Conservation (phyloP, 305 asterid species). For the Solanum chacoense region DNA sequence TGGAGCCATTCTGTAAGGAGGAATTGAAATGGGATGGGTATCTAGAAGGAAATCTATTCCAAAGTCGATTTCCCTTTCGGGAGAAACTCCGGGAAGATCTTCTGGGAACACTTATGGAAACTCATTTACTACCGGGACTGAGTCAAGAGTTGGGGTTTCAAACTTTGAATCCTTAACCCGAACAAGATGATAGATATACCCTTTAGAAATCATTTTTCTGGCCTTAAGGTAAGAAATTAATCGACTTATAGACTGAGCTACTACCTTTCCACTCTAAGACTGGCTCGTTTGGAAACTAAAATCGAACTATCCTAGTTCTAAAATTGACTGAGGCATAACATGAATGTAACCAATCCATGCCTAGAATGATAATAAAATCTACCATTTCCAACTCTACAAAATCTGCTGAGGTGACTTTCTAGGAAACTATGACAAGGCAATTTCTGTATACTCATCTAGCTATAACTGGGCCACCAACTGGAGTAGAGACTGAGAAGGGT, state of each 20-base stretch:
- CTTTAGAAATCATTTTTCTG: background rate
- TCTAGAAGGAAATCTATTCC: background rate
- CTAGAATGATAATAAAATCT: background rate
- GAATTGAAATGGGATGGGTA: background rate
- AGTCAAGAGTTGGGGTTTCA: background rate
- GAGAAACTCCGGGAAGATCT: background rate
- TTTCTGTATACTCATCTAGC: background rate
- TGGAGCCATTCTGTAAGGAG: background rate
- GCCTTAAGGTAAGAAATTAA: background rate
- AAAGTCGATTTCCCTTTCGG: background rate
- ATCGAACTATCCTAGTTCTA: background rate
- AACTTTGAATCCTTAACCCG: background rate
- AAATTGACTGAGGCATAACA: background rate
- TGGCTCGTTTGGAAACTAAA: background rate
- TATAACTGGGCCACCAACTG: background rate
- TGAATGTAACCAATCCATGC: background rate
- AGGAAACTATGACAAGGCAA: background rate
- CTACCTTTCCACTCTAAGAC: background rate
- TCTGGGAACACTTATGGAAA: background rate
- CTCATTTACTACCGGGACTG: background rate
- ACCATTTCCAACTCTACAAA: background rate
- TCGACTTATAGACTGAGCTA: background rate
- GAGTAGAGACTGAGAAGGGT: background rate
- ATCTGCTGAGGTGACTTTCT: background rate
- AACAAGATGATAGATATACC: background rate